Evolutionary conservation across 345 rosid species (phyloP).

Genomic region (Mangifera indica): DNA sequence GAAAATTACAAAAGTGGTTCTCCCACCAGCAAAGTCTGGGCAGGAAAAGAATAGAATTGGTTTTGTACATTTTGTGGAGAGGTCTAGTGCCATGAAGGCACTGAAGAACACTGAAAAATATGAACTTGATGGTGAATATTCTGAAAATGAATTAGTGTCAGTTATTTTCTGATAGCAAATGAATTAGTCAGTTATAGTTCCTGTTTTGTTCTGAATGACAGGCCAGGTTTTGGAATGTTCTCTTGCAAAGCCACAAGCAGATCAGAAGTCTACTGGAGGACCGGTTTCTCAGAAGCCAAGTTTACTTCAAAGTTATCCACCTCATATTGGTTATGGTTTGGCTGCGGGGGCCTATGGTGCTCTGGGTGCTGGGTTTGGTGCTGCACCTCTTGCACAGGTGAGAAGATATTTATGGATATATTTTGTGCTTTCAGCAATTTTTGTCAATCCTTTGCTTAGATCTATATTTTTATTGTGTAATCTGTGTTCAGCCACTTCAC

Average conservation of each 20-base stretch:
- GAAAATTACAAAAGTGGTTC: slow-evolving; percentile 54
- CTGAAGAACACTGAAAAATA: slow-evolving; percentile 59
- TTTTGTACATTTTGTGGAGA: slow-evolving; percentile 67
- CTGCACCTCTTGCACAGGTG: slow-evolving; percentile 62
- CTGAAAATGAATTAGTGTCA: background rate
- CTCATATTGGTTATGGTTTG: slow-evolving; percentile 55
- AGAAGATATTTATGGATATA: slow-evolving; percentile 7
- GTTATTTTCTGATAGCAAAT: slow-evolving; percentile 8
- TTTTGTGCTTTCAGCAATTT: slow-evolving; percentile 4
- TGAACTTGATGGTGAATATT: slow-evolving; percentile 55
- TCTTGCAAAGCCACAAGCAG: slow-evolving; percentile 71
- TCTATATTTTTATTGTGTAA: background rate
- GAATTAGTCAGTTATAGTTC: slow-evolving; percentile 6
- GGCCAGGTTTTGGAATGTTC: slow-evolving; percentile 75
- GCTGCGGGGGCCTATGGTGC: slow-evolving; percentile 51
- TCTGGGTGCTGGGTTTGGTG: slow-evolving; percentile 52
- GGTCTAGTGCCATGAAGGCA: slow-evolving; percentile 67
- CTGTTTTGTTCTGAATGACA: slow-evolving; percentile 27
- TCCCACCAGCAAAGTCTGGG: slow-evolving; percentile 64
- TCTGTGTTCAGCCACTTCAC: background rate
- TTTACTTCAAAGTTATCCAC: slow-evolving; percentile 53
- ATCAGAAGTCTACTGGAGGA: slow-evolving; percentile 51
- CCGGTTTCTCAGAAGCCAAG: slow-evolving; percentile 42
- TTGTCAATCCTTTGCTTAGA: background rate
- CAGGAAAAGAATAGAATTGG: slow-evolving; percentile 66